A percentile compares a stretch with the other conserved stretches of the same genome.
These are phyloP conservation scores for Leonotis leonurus DNA, from an alignment of 257 asterid genomes.

Conservation along the genomic window DNA sequence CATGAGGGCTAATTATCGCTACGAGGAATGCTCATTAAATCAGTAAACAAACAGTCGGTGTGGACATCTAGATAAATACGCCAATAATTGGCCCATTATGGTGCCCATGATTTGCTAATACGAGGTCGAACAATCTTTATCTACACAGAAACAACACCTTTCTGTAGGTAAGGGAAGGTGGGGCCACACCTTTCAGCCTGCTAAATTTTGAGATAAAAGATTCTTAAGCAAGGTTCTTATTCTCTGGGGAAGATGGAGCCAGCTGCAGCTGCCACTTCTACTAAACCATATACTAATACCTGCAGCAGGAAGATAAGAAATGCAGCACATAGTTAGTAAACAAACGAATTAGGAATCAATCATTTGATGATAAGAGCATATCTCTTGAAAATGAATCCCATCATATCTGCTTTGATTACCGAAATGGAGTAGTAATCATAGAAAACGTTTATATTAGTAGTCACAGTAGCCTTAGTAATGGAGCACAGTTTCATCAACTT, in stretches of 20 bases:
- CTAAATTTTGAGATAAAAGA: conserved; percentile 4
- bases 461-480: background rate
- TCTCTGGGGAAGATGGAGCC: background rate
- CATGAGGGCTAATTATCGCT: background rate
- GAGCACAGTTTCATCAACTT: background rate
- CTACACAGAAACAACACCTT: conserved; percentile 25
- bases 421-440: no score
- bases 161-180: background rate
- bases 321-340: background rate
- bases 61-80: background rate
- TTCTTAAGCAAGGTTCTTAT: conserved; percentile 17
- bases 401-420: background rate
- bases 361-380: background rate
- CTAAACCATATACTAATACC: conserved; percentile 8
- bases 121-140: conserved; percentile 15
- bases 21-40: background rate
- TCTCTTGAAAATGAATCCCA: background rate
- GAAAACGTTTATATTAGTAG: background rate
- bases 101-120: conserved; percentile 11
- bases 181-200: conserved; percentile 4
- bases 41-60: conserved; percentile 11
- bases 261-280: conserved; percentile 19
- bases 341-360: background rate
- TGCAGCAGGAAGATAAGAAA: conserved; percentile 7
- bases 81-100: conserved; percentile 2